Conservation (phyloP, 257 asterid species). For the Fraxinus excelsior region DNA sequence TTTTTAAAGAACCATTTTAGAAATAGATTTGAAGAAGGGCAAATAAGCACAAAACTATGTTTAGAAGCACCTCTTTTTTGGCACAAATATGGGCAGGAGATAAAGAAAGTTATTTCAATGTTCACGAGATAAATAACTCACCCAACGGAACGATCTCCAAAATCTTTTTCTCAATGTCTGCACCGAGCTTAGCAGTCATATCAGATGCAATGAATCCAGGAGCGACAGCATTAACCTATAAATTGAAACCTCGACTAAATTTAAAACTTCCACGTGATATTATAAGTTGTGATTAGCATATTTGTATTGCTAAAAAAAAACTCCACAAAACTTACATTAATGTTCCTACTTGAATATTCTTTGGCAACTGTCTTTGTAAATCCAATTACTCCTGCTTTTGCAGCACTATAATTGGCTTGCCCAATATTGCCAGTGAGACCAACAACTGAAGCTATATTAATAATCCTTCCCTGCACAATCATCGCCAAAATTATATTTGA, state of each 20-base stretch:
- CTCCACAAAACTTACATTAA: slow-evolving; percentile 53
- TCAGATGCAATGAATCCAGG: slow-evolving; percentile 97
- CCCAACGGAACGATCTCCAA: slow-evolving; percentile 85
- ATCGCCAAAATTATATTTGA: not conserved
- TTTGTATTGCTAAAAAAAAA: not conserved
- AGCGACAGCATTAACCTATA: slow-evolving; percentile 90
- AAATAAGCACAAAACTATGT: too few species aligned
- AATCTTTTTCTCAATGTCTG: slow-evolving; percentile 77
- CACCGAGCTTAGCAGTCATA: slow-evolving; percentile 83
- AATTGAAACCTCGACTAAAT: slow-evolving; percentile 19
- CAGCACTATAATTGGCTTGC: slow-evolving; percentile 97
- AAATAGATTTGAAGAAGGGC: too few species aligned
- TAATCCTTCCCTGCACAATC: slow-evolving; percentile 80
- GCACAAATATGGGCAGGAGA: not conserved
- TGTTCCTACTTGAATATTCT: slow-evolving; percentile 91
- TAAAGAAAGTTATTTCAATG: not conserved
- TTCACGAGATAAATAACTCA: slow-evolving; percentile 32
- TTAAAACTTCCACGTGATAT: slow-evolving; percentile 14
- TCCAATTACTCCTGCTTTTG: slow-evolving; percentile 98
- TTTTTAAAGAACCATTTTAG: not conserved
- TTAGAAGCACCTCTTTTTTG: not conserved
- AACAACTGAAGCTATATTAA: slow-evolving; percentile 89
- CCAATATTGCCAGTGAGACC: slow-evolving; percentile 96
- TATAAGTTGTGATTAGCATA: slow-evolving; percentile 7
- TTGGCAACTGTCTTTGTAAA: slow-evolving; percentile 90